Base-by-base conservation (phyloP, 2,329 filamentous ascomycete genomes). In the Aspergillus uvarum region DNA sequence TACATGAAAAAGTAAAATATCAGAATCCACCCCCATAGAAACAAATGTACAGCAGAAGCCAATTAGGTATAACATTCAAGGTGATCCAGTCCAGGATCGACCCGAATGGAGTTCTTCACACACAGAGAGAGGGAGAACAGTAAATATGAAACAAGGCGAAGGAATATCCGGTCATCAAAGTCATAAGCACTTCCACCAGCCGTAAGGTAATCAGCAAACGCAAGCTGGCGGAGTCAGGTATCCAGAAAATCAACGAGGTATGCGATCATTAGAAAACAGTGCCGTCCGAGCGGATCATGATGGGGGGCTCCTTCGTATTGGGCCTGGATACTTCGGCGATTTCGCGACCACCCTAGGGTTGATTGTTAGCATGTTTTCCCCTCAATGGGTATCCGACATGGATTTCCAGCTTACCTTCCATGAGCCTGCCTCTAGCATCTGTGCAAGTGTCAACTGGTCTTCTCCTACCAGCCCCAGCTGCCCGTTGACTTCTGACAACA, bases 301-400 rank as follows among this genome's bases (percentile, higher is more conserved):
- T 98, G 4, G 95, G 95, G 32, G 94, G 92, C 74, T 96, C 92
- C 79, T 95, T 96, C 55, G 95, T 98, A 71, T 97, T 98, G 22
- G 95, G 95, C 67, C 95, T 85, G 68, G 92, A 94, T 65, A 97
- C 92, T 79, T 97, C 94, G 64, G 95, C 95, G 74, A 98, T 90
- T 79, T 98, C 95, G 72, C 95, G 88, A 61, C 95, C 95, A 69
- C 94, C 94, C 93, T 87, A 65, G 16, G 48, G 48, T 53, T 63
- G 85, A 60, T 57, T 55, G 63, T 72, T 71, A 70, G 72, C 44
- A 35, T 55, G 35, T 29, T 29, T 29, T 10, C 26, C 7, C 26
- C 5, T 29, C 1, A 8, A 3, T 29, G 7, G 7, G 26, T 29
- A 29, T 10, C 7, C 7, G 7, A 29, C 26, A 29, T 29, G 1